phyloP scores from a whole-genome alignment of 2,329 filamentous ascomycete species.

The Colletotrichum euphorbiae region DNA sequence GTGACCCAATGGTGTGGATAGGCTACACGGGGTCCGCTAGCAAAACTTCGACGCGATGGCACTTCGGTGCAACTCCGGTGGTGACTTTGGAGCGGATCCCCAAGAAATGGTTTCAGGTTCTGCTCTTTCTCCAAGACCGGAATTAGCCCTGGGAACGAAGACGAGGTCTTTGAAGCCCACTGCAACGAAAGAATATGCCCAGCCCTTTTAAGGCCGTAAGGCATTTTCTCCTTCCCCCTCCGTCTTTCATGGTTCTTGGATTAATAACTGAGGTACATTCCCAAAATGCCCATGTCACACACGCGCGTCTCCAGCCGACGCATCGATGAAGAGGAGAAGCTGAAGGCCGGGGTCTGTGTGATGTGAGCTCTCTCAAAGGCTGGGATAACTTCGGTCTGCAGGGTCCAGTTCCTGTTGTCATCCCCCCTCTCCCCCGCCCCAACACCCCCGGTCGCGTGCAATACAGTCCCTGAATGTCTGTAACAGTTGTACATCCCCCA shows the following conservation, averaged over 20 bases:
- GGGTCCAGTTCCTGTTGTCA: conserved; percentile 7
- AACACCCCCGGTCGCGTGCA: too few relatives aligned
- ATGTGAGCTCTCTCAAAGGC: conserved; percentile 20
- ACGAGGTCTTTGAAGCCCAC: conserved; percentile 1
- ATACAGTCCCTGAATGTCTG: too few relatives aligned
- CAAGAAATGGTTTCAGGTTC: conserved; percentile 6
- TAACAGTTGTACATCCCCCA: too few relatives aligned
- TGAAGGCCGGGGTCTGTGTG: conserved; percentile 20
- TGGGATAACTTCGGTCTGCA: conserved; percentile 30
- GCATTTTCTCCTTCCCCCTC: neutral
- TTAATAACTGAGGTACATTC: neutral
- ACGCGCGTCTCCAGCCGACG: conserved; percentile 14
- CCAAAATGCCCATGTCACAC: conserved; percentile 18
- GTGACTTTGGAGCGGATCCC: conserved; percentile 18
- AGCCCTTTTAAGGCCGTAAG: neutral
- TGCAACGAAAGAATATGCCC: neutral
- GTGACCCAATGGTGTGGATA: conserved; percentile 26
- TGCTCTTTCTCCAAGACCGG: conserved; percentile 28
- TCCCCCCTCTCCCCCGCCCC: neutral
- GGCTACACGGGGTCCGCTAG: conserved; percentile 4
- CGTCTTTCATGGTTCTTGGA: conserved; percentile 4
- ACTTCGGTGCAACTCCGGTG: conserved; percentile 35
- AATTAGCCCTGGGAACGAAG: neutral
- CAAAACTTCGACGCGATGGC: conserved; percentile 6
- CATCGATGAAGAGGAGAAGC: conserved; percentile 6